Conservation (phyloP, 768 basidiomycete species). For the Suillus spraguei region DNA sequence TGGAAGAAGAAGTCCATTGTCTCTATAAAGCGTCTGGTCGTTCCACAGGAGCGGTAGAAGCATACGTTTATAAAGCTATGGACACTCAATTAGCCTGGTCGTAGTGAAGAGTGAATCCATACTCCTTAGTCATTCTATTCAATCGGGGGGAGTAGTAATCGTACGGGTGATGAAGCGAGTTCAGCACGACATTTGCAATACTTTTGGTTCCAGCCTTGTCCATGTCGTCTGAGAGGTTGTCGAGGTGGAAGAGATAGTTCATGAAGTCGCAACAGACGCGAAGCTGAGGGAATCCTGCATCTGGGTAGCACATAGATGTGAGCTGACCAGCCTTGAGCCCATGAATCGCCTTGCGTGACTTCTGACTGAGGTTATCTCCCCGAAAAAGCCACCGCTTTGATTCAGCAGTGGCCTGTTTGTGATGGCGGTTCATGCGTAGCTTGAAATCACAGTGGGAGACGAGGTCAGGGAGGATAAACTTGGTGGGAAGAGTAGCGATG, state of each 20-base stretch:
- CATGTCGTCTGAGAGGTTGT: slow-evolving; percentile 83
- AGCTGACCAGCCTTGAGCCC: slow-evolving; percentile 75
- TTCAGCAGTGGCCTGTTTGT: slow-evolving; percentile 59
- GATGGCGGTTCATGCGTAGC: slow-evolving; percentile 56
- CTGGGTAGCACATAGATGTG: slow-evolving; percentile 48
- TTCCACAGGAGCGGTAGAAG: slow-evolving; percentile 62
- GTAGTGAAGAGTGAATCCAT: slow-evolving; percentile 33
- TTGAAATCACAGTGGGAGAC: slow-evolving; percentile 71
- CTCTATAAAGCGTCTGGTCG: slow-evolving; percentile 75
- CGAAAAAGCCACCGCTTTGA: slow-evolving; percentile 75
- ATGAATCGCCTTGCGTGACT: slow-evolving; percentile 60
- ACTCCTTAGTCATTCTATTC: slow-evolving; percentile 76
- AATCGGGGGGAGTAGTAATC: slow-evolving; percentile 59
- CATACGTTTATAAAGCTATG: slow-evolving; percentile 72
- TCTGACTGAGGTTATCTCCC: slow-evolving; percentile 51
- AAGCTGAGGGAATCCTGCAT: slow-evolving; percentile 59
- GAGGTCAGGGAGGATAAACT: slow-evolving; percentile 73
- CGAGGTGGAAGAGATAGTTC: slow-evolving; percentile 77
- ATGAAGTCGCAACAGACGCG: slow-evolving; percentile 78
- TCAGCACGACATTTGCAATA: slow-evolving; percentile 67
- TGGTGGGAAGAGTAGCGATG: slow-evolving; percentile 33
- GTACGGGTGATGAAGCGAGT: slow-evolving; percentile 69
- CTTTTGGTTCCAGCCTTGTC: slow-evolving; percentile 58
- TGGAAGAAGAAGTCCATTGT: slow-evolving; percentile 82
- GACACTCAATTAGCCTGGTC: slow-evolving; percentile 9